Evolutionary conservation across 352 stramenopile genomes (phyloP).

Genomic region (Pythium apleroticum): DNA sequence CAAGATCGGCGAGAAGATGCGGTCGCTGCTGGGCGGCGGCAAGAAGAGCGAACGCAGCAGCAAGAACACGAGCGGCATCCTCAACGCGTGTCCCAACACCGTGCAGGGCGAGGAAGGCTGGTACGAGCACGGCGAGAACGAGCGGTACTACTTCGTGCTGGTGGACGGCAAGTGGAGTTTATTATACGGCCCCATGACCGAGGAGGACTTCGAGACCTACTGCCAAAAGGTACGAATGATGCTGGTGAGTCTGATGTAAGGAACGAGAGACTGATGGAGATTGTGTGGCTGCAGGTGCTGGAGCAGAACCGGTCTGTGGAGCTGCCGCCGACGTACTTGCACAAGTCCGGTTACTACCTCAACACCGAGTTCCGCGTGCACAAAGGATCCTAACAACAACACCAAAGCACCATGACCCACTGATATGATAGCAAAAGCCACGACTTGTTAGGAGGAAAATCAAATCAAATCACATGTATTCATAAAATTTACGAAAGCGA

Average conservation of each 20-base stretch:
- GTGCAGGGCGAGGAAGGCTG: slow-evolving; percentile 84
- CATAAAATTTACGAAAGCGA: slow-evolving; percentile 11
- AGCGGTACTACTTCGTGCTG: slow-evolving; percentile 86
- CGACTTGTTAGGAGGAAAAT: neutral
- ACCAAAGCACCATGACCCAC: neutral
- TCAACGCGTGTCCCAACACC: slow-evolving; percentile 78
- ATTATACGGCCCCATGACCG: slow-evolving; percentile 81
- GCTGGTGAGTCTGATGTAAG: neutral
- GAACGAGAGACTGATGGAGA: neutral
- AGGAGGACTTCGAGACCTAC: slow-evolving; percentile 81
- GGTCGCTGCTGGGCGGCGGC: slow-evolving; percentile 65
- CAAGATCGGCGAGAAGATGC: slow-evolving; percentile 82
- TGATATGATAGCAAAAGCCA: neutral
- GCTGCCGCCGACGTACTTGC: slow-evolving; percentile 73
- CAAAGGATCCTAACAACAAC: slow-evolving; percentile 25
- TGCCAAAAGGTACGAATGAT: slow-evolving; percentile 57
- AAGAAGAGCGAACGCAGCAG: slow-evolving; percentile 65
- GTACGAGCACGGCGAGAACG: slow-evolving; percentile 87
- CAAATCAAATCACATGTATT: slow-evolving; percentile 19
- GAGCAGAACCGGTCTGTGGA: slow-evolving; percentile 68
- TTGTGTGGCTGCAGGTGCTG: slow-evolving; percentile 39
- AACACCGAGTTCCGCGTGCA: slow-evolving; percentile 67
- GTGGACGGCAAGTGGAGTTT: slow-evolving; percentile 84
- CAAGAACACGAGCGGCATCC: slow-evolving; percentile 74
- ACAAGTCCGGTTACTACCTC: slow-evolving; percentile 80